Evolutionary conservation across 202 grass and related monocot genomes (phyloP), one percentile per base, ranked within the genome.

Genomic region (Dendrocalamus latiflorus): DNA sequence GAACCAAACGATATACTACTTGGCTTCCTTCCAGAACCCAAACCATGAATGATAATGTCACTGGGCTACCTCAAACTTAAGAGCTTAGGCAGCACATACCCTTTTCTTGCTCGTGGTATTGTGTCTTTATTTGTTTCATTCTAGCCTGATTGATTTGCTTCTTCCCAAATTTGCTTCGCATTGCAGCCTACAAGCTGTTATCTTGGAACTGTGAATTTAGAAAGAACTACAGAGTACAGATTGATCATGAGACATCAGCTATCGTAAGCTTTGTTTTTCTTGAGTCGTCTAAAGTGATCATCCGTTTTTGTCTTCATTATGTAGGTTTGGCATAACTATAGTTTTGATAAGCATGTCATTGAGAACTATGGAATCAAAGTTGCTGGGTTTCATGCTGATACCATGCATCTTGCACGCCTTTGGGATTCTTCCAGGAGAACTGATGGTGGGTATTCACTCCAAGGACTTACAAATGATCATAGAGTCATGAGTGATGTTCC

Each of bases 251-350:
- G 20, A 25, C 63, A 44, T 72, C 20, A 65, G 26, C 59, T 83
- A 66, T 57, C 58, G 49, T 47, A 15, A 69, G 3, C 24, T 85
- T 59, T 70, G 9, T 51, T 86, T 79, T 83, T 77, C 54, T 76
- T 85, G 48, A 49, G 48, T 86, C 24, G 9, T 26, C 57, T 76
- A 12, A 84, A 74, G 39, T 67, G 21, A 79, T 50, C 50, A 68
- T 80, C 15, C 13, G 42, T 62, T 63, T 37, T 75, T 61, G 13
- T 65, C 71, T 68, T 84, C 22, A 49, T 84, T 10, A 61, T 87
- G 41, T 81, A 97, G 94, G 94, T 97, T 81, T 94, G 94, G 92
- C 92, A 97, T 88, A 97, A 97, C 72, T 94, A 94, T 81, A 97
- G 91, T 82, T 97, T 88, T 75, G 92, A 94, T 86, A 86, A 54